A percentile compares a stretch with the other conserved stretches of the same genome.
phyloP scores from a whole-genome alignment of 2,329 filamentous ascomycete genomes.

The Cladophialophora immunda region DNA sequence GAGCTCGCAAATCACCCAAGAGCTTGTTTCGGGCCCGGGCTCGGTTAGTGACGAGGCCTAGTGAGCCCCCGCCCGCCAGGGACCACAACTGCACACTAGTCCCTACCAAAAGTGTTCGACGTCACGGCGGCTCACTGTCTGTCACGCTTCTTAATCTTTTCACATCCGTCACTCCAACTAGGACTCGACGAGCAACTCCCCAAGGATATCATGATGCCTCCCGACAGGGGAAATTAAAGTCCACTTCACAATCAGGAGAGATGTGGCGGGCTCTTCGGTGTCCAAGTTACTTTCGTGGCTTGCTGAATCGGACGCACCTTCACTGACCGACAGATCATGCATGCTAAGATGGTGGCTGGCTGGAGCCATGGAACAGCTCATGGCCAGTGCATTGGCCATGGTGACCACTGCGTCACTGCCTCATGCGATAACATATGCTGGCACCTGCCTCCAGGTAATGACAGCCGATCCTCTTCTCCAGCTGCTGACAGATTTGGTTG shows the following conservation, averaged over 20 bases:
- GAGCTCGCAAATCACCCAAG: neutral
- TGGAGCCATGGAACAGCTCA: neutral
- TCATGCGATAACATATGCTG: neutral
- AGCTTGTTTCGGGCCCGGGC: neutral
- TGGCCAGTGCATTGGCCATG: neutral
- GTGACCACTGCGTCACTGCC: neutral
- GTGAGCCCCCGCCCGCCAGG: too few relatives aligned
- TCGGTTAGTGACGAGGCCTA: neutral
- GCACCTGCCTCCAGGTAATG: neutral
- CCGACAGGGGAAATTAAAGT: neutral
- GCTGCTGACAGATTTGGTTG: neutral
- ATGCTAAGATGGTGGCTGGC: conserved; percentile 1
- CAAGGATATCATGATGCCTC: neutral
- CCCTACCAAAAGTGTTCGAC: neutral
- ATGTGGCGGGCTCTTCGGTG: neutral
- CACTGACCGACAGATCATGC: neutral
- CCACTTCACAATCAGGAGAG: neutral
- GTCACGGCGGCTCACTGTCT: neutral
- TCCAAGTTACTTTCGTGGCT: neutral
- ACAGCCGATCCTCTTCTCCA: neutral
- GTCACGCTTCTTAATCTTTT: neutral
- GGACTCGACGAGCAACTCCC: neutral
- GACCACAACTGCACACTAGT: too few relatives aligned
- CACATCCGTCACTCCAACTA: neutral
- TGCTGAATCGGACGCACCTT: neutral